Conservation (phyloP, 345 rosid species). For the Toxicodendron radicans region DNA sequence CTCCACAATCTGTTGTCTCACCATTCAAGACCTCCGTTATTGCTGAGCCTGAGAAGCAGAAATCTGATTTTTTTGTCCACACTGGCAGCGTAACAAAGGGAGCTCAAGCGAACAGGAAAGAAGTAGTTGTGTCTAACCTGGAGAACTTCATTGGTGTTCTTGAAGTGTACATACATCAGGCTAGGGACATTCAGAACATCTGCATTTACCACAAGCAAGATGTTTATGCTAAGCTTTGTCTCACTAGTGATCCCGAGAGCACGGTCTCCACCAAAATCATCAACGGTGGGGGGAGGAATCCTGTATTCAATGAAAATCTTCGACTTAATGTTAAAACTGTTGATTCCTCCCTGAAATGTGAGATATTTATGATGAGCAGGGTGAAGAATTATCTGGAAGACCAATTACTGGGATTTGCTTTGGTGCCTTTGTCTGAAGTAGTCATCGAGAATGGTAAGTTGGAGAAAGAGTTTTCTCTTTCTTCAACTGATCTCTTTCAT, state of each 20-base stretch:
- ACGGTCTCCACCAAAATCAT: slow-evolving; percentile 83
- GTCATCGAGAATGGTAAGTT: slow-evolving; percentile 66
- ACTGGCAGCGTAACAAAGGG: slow-evolving; percentile 40
- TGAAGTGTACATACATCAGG: slow-evolving; percentile 79
- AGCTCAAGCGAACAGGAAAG: slow-evolving; percentile 38
- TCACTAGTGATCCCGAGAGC: slow-evolving; percentile 80
- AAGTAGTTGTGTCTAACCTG: slow-evolving; percentile 29
- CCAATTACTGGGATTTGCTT: slow-evolving; percentile 85
- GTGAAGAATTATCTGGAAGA: slow-evolving; percentile 97
- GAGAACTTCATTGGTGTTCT: slow-evolving; percentile 62
- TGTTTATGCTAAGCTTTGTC: slow-evolving; percentile 94
- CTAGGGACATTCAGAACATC: slow-evolving; percentile 96
- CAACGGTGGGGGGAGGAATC: slow-evolving; percentile 98
- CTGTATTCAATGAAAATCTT: slow-evolving; percentile 83
- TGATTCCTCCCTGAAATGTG: slow-evolving; percentile 84
- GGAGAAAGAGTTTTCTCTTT: slow-evolving; percentile 91
- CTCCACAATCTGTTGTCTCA: slow-evolving; percentile 96
- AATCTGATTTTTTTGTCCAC: slow-evolving; percentile 40
- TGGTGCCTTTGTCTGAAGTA: slow-evolving; percentile 92
- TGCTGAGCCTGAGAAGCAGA: slow-evolving; percentile 60
- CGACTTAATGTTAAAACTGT: slow-evolving; percentile 60
- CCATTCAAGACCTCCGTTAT: slow-evolving; percentile 60
- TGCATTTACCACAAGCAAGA: slow-evolving; percentile 99
- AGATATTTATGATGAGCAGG: slow-evolving; percentile 98
- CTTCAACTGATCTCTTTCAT: slow-evolving; percentile 93